These are phyloP conservation scores for Sclerotinia glacialis DNA, from an alignment of 2,329 filamentous ascomycete genomes.

Conservation along the genomic window DNA sequence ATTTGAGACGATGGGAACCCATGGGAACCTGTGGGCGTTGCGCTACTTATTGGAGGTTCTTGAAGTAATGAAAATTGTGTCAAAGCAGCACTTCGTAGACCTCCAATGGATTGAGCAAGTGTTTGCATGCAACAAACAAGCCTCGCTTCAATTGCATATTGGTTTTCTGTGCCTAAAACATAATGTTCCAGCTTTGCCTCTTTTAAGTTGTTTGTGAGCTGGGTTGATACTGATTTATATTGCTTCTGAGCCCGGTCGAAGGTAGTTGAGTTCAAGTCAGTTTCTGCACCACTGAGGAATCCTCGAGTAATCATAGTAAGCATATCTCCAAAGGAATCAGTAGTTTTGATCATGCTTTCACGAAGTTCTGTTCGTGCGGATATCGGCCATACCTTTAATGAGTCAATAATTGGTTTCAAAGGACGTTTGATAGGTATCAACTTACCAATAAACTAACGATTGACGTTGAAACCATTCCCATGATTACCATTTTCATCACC, in stretches of 20 bases:
- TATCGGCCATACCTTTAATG: slow-evolving; percentile 52
- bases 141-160: slow-evolving; percentile 75
- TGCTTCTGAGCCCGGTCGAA: slow-evolving; percentile 60
- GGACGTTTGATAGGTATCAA: too few species aligned
- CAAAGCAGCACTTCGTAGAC: slow-evolving; percentile 81
- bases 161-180: slow-evolving; percentile 70
- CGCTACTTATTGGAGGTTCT: slow-evolving; percentile 45
- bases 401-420: neutral
- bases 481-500: slow-evolving; percentile 77
- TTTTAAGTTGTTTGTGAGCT: slow-evolving; percentile 72
- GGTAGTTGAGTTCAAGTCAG: slow-evolving; percentile 65
- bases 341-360: slow-evolving; percentile 69
- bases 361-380: slow-evolving; percentile 74
- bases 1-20: neutral
- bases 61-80: slow-evolving; percentile 84
- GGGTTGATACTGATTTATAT: slow-evolving; percentile 65
- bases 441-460: slow-evolving; percentile 71
- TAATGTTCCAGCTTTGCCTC: slow-evolving; percentile 92
- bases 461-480: slow-evolving; percentile 71
- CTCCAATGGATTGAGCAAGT: slow-evolving; percentile 84
- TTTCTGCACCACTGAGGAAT: slow-evolving; percentile 79
- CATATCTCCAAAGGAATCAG: slow-evolving; percentile 75
- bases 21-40: slow-evolving; percentile 24
- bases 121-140: slow-evolving; percentile 82
- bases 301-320: slow-evolving; percentile 76